phyloP scores from a whole-genome alignment of 139 green algal genomes.

The Closterium sp. region DNA sequence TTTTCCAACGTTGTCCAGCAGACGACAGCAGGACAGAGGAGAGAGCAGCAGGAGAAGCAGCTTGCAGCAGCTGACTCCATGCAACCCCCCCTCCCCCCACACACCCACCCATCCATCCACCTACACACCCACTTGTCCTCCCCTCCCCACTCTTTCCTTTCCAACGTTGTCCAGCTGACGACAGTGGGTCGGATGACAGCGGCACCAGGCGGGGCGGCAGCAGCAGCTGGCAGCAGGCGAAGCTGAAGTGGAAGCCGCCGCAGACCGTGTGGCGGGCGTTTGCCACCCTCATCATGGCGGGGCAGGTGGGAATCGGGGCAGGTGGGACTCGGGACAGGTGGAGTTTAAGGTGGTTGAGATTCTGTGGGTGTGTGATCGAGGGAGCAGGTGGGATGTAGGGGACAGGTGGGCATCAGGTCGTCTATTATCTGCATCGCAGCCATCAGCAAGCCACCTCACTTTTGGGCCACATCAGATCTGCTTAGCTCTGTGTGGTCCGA shows the following conservation, averaged over 20 bases:
- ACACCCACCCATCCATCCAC: no score
- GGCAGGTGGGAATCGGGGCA: neutral
- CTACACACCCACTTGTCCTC: neutral
- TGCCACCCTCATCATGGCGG: constrained; percentile 39
- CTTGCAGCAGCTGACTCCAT: no score
- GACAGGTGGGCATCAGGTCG: no score
- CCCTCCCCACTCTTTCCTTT: neutral
- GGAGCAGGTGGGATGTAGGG: no score
- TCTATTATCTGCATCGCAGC: no score
- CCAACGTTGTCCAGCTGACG: neutral
- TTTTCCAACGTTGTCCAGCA: no score
- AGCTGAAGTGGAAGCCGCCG: constrained; percentile 30
- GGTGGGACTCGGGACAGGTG: neutral
- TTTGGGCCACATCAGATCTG: neutral
- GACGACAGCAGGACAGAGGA: no score
- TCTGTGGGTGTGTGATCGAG: no score
- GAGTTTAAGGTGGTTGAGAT: neutral
- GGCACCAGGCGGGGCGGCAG: neutral
- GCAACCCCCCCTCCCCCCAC: no score
- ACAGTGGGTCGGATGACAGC: neutral
- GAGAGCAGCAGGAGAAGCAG: no score
- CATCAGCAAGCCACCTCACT: no score
- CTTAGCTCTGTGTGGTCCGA: neutral
- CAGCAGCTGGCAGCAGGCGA: neutral
- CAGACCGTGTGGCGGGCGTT: constrained; percentile 41